phyloP scores from a whole-genome alignment of 331 rosid species.

The Quercus lobata region DNA sequence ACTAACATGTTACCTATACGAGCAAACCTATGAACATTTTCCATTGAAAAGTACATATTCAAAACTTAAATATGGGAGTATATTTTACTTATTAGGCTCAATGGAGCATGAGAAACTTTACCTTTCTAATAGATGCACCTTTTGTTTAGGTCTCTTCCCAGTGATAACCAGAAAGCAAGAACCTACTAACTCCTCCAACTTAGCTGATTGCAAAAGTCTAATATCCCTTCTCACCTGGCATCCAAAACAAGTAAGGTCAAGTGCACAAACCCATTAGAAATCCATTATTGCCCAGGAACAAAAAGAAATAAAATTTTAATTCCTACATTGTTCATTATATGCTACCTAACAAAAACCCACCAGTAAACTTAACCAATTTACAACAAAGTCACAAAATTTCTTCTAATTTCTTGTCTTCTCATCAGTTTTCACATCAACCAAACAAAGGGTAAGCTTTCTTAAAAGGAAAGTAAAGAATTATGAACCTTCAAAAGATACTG shows the following conservation, averaged over 20 bases:
- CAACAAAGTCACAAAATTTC: neutral
- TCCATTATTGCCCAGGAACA: neutral
- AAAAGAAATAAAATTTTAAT: neutral
- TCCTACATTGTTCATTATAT: neutral
- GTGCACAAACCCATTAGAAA: neutral
- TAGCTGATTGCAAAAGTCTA: conserved; percentile 51
- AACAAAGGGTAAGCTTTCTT: neutral
- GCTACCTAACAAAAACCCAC: neutral
- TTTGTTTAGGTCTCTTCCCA: conserved; percentile 71
- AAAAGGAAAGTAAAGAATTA: neutral
- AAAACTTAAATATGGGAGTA: neutral
- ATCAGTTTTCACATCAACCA: neutral
- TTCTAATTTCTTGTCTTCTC: neutral
- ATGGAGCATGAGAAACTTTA: conserved; percentile 14
- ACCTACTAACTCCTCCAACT: conserved; percentile 61
- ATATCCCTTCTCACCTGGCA: conserved; percentile 78
- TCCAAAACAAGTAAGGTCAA: conserved; percentile 3
- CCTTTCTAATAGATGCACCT: conserved; percentile 75
- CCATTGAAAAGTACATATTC: neutral
- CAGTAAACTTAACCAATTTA: neutral
- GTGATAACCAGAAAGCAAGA: conserved; percentile 60
- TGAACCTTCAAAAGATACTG: conserved; percentile 69
- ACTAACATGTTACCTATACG: neutral
- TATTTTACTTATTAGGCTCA: neutral
- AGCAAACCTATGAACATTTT: neutral